phyloP scores from a whole-genome alignment of 2,329 filamentous ascomycete species.

The Aspergillus udagawae region DNA sequence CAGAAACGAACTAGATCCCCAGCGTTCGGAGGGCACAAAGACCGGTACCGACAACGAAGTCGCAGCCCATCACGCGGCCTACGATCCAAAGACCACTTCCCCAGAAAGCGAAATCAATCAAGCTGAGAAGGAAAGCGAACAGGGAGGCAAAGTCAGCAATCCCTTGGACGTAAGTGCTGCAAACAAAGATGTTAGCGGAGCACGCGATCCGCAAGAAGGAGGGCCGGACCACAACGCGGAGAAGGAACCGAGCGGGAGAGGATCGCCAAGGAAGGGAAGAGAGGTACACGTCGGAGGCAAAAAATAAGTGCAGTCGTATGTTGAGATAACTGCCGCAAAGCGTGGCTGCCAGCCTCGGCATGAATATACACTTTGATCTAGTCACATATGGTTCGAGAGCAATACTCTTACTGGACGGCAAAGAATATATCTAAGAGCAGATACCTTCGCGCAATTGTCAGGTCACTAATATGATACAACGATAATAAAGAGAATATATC shows the following conservation, averaged over 20 bases:
- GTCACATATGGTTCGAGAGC: neutral
- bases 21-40: constrained; percentile 63
- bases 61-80: constrained; percentile 60
- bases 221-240: constrained; percentile 39
- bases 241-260: constrained; percentile 39
- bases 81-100: constrained; percentile 62
- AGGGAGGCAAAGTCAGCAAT: constrained; percentile 40
- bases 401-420: neutral
- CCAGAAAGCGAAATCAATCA: constrained; percentile 55
- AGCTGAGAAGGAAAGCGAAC: constrained; percentile 35
- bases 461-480: neutral
- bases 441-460: neutral
- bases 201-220: constrained; percentile 43
- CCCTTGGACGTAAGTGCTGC: constrained; percentile 59
- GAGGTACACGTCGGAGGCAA: constrained; percentile 11
- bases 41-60: constrained; percentile 62
- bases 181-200: constrained; percentile 55
- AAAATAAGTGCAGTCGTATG: neutral
- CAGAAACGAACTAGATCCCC: constrained; percentile 61
- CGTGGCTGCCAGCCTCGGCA: neutral
- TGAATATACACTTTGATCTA: neutral
- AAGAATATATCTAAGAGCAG: neutral
- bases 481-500: neutral
- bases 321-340: neutral
- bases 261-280: constrained; percentile 32